These are phyloP conservation scores for Musa schizocarpa DNA, from an alignment of 176 grass and related monocot genomes.

Conservation along the genomic window DNA sequence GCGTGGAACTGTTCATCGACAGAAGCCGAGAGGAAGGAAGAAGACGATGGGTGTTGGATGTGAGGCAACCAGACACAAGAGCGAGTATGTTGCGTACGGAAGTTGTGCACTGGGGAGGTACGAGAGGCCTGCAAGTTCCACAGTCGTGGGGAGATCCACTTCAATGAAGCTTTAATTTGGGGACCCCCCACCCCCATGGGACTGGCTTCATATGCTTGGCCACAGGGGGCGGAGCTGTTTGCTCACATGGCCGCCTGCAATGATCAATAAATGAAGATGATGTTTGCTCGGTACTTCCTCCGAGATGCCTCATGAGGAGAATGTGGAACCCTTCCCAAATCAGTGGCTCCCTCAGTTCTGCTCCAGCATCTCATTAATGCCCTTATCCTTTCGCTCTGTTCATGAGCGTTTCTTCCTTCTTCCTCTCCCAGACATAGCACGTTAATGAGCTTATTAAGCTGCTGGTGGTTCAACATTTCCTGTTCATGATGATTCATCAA, in stretches of 20 bases:
- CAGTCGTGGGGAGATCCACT: not conserved
- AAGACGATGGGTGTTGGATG: not conserved
- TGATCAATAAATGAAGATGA: not conserved
- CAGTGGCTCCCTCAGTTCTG: no score
- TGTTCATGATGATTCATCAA: no score
- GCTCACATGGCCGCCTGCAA: slow-evolving; percentile 1
- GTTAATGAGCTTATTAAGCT: no score
- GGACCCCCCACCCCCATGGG: not conserved
- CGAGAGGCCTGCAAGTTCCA: not conserved
- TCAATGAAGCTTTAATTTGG: not conserved
- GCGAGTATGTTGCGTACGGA: not conserved
- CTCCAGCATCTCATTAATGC: no score
- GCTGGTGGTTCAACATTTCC: no score
- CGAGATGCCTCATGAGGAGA: not conserved
- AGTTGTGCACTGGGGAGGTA: not conserved
- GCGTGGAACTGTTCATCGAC: not conserved
- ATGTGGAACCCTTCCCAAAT: no score
- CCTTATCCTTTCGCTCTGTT: no score
- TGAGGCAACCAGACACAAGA: not conserved
- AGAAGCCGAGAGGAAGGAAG: not conserved
- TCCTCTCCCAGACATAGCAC: no score
- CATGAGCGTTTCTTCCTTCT: no score
- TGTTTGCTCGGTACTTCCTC: not conserved
- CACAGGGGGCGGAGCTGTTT: not conserved
- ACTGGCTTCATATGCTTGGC: no score